phyloP scores from a whole-genome alignment of 2,329 filamentous ascomycete genomes.

The Apiospora aurea region DNA sequence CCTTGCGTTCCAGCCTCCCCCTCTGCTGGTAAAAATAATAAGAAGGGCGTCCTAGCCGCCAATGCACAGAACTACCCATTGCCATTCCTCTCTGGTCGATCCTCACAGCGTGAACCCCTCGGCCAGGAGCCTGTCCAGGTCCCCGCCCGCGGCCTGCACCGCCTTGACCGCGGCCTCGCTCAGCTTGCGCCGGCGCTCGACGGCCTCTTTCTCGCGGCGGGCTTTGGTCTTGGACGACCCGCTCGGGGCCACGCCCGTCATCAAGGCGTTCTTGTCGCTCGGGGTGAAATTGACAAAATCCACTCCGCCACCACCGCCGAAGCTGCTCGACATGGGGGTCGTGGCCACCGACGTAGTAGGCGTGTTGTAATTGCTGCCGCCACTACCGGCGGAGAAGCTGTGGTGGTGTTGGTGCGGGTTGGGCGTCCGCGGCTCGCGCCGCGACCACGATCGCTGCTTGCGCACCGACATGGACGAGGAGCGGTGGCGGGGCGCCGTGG shows the following conservation, averaged over 20 bases:
- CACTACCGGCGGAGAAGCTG: neutral
- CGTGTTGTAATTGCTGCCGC: slow-evolving; percentile 24
- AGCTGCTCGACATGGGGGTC: slow-evolving; percentile 16
- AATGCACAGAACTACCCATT: neutral
- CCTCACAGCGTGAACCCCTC: slow-evolving; percentile 48
- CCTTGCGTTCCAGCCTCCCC: neutral
- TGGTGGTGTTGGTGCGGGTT: neutral
- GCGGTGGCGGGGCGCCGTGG: slow-evolving; percentile 30
- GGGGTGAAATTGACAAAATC: slow-evolving; percentile 93
- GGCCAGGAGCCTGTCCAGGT: slow-evolving; percentile 61
- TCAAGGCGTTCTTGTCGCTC: slow-evolving; percentile 76
- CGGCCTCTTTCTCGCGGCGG: slow-evolving; percentile 85
- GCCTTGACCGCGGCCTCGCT: slow-evolving; percentile 74
- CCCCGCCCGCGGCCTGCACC: slow-evolving; percentile 74
- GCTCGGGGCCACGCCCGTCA: slow-evolving; percentile 90
- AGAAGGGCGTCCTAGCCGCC: neutral
- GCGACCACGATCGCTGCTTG: slow-evolving; percentile 48
- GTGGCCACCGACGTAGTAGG: slow-evolving; percentile 22
- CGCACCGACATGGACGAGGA: slow-evolving; percentile 41
- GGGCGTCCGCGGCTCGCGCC: slow-evolving; percentile 31
- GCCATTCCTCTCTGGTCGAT: neutral
- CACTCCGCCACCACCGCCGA: slow-evolving; percentile 41
- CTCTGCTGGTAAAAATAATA: slow-evolving; percentile 6
- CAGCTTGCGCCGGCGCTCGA: slow-evolving; percentile 74
- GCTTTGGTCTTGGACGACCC: slow-evolving; percentile 95